phyloP scores from a whole-genome alignment of 108 stramenopile species.

The Craspedostauros australis region DNA sequence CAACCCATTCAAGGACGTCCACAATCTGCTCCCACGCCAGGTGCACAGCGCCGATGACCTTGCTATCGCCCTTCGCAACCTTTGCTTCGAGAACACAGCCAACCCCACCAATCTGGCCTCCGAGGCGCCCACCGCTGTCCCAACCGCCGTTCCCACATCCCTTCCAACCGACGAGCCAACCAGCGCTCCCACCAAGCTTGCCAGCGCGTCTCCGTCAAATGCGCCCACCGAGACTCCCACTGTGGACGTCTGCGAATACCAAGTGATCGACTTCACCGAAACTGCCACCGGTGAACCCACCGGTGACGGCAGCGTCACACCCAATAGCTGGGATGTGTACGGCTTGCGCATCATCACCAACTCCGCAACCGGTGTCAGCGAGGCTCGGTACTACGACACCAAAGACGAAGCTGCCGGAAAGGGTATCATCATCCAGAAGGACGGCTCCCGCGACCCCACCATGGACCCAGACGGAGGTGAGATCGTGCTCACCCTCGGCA shows the following conservation, averaged over 20 bases:
- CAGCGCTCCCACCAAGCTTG: background rate
- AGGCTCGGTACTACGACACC: background rate
- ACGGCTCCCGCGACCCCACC: background rate
- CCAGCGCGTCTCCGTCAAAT: background rate
- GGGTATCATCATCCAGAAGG: too few relatives aligned
- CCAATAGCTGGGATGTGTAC: background rate
- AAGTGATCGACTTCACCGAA: constrained; percentile 3
- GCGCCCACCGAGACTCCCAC: constrained; percentile 7
- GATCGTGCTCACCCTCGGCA: constrained; percentile 1
- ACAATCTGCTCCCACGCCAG: constrained; percentile 3
- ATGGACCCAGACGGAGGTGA: background rate
- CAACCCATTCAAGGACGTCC: background rate
- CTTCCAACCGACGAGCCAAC: background rate
- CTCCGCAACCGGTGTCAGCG: too few relatives aligned
- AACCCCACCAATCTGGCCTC: background rate
- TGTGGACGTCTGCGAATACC: background rate
- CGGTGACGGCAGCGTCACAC: background rate
- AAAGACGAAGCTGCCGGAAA: background rate
- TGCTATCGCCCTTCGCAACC: background rate
- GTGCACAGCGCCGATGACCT: constrained; percentile 4
- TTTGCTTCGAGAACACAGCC: constrained; percentile 11
- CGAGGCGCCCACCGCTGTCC: background rate
- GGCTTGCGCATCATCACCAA: background rate
- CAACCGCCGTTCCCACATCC: constrained; percentile 4
- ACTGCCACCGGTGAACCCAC: background rate